Conservation (phyloP, 1,284 basidiomycete genomes). For the Wolfiporia cocos region DNA sequence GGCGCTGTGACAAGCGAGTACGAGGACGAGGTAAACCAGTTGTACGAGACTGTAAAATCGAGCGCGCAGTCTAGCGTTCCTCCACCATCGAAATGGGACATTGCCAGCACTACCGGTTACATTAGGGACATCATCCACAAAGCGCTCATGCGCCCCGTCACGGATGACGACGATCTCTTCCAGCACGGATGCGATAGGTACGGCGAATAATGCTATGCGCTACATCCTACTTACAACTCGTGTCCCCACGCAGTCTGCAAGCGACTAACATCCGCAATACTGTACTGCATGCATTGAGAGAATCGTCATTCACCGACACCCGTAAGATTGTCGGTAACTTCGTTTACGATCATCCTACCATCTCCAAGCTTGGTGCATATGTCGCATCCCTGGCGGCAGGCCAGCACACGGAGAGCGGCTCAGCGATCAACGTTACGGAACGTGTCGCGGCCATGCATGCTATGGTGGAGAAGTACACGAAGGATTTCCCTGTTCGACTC, state of each 20-base stretch:
- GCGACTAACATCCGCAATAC: constrained; percentile 37
- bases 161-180: constrained; percentile 36
- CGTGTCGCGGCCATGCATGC: not conserved
- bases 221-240: too few relatives aligned
- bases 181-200: constrained; percentile 39
- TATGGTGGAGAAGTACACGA: constrained; percentile 7
- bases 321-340: constrained; percentile 22
- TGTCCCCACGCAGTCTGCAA: constrained; percentile 33
- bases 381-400: constrained; percentile 11
- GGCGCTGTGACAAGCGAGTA: constrained; percentile 21
- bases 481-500: not conserved
- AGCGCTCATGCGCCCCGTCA: constrained; percentile 19
- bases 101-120: constrained; percentile 17
- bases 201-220: too few relatives aligned
- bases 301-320: constrained; percentile 16
- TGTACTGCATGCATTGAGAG: constrained; percentile 27
- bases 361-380: constrained; percentile 21
- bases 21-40: constrained; percentile 23
- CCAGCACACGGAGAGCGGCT: not conserved
- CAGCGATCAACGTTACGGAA: not conserved
- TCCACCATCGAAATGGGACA: constrained; percentile 25
- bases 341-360: constrained; percentile 31
- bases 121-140: constrained; percentile 22
- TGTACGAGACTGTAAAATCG: constrained; percentile 20
- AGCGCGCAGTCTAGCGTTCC: constrained; percentile 16